Conservation (phyloP, 192 early-diverging fungal genomes). For the Geranomyces variabilis region DNA sequence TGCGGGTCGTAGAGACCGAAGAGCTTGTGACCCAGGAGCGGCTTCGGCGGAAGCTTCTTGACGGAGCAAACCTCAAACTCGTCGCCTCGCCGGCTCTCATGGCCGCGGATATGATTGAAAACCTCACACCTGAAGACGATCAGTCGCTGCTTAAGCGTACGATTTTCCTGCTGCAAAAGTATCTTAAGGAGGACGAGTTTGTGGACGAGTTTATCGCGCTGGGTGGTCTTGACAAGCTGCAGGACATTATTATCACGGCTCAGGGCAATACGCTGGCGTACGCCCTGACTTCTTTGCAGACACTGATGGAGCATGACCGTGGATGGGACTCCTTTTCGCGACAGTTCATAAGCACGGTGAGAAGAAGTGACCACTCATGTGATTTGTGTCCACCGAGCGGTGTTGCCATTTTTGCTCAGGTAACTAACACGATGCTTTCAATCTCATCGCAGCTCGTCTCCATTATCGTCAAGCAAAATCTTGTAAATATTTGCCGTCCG, state of each 20-base stretch:
- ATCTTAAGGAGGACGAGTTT: slow-evolving; percentile 69
- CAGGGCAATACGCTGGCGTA: slow-evolving; percentile 72
- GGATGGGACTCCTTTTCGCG: slow-evolving; percentile 61
- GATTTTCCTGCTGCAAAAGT: slow-evolving; percentile 66
- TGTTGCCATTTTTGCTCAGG: background rate
- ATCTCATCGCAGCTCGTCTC: slow-evolving; percentile 40
- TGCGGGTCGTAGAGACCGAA: slow-evolving; percentile 38
- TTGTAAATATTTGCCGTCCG: slow-evolving; percentile 72
- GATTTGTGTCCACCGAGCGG: no score
- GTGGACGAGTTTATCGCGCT: slow-evolving; percentile 61
- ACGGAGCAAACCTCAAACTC: slow-evolving; percentile 33
- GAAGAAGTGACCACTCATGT: background rate
- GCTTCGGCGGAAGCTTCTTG: slow-evolving; percentile 23
- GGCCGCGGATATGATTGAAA: slow-evolving; percentile 24
- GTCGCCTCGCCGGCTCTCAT: slow-evolving; percentile 34
- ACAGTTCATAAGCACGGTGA: slow-evolving; percentile 58
- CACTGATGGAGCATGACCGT: slow-evolving; percentile 68
- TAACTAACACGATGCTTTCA: background rate
- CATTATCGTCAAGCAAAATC: slow-evolving; percentile 65
- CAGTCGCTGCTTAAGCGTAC: slow-evolving; percentile 61
- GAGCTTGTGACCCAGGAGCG: slow-evolving; percentile 40
- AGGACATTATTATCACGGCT: slow-evolving; percentile 59
- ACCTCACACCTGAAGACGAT: slow-evolving; percentile 47
- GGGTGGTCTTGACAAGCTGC: slow-evolving; percentile 60
- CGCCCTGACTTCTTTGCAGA: slow-evolving; percentile 64